phyloP scores from a whole-genome alignment of 108 stramenopile species.

The Pseudonitzschia multistriata region DNA sequence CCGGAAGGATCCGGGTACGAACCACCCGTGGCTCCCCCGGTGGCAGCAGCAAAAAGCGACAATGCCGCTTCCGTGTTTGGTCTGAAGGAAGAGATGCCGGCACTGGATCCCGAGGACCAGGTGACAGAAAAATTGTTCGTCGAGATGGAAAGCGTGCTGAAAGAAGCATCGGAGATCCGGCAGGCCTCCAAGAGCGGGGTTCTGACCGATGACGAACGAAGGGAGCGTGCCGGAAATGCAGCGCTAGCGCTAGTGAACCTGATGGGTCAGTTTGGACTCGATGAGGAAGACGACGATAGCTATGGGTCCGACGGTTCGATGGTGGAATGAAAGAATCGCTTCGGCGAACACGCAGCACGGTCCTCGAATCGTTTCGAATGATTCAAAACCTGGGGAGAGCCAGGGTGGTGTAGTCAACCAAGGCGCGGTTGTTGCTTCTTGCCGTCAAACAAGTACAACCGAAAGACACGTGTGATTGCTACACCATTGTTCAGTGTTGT shows the following conservation, averaged over 20 bases:
- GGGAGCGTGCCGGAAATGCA: slow-evolving; percentile 70
- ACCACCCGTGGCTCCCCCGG: slow-evolving; percentile 34
- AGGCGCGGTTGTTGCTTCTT: too few species aligned
- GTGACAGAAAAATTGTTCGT: slow-evolving; percentile 50
- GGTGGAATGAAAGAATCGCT: neutral
- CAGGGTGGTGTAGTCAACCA: too few species aligned
- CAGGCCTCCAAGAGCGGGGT: slow-evolving; percentile 57
- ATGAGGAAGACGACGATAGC: slow-evolving; percentile 55
- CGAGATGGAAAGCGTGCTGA: slow-evolving; percentile 61
- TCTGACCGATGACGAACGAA: slow-evolving; percentile 67
- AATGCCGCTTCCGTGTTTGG: slow-evolving; percentile 4
- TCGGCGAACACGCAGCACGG: neutral
- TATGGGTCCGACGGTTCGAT: slow-evolving; percentile 21
- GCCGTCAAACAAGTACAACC: too few species aligned
- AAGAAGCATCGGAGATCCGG: slow-evolving; percentile 65
- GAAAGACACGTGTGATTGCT: too few species aligned
- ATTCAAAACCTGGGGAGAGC: too few species aligned
- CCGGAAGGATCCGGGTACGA: slow-evolving; percentile 25
- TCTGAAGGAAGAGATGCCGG: slow-evolving; percentile 2
- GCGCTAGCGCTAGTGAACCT: slow-evolving; percentile 75
- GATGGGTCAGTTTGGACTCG: slow-evolving; percentile 66
- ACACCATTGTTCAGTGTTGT: too few species aligned
- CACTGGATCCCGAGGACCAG: slow-evolving; percentile 12
- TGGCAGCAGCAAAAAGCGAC: neutral
- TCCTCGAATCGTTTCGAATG: neutral